Percentiles rank a stretch among this genome's conserved stretches.
Evolutionary conservation across 148 eudicot species (phyloP).

Genomic region (Cornus controversa): DNA sequence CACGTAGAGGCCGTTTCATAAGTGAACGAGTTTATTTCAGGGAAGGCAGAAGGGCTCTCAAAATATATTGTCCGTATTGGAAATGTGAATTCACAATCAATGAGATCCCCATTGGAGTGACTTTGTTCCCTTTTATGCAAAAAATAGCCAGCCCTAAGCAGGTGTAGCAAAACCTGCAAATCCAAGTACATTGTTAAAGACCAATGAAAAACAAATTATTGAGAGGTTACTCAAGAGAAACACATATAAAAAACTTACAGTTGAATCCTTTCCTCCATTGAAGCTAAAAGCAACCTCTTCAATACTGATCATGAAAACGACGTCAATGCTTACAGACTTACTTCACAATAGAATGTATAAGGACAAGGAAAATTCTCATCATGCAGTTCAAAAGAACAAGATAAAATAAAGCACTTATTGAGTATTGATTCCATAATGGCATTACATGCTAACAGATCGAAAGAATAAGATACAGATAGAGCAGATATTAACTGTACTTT

Average conservation of each 20-base stretch:
- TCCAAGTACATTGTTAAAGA: constrained; percentile 2
- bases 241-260: constrained; percentile 53
- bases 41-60: constrained; percentile 75
- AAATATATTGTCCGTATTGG: constrained; percentile 91
- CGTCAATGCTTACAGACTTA: constrained; percentile 5
- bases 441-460: neutral
- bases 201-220: neutral
- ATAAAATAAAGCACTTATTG: neutral
- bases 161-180: constrained; percentile 83
- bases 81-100: constrained; percentile 39
- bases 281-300: constrained; percentile 98
- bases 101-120: constrained; percentile 34
- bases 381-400: neutral
- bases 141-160: constrained; percentile 86
- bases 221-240: neutral
- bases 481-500: neutral
- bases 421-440: neutral
- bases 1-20: constrained; percentile 78
- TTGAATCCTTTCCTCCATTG: constrained; percentile 98
- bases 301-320: constrained; percentile 47
- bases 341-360: neutral
- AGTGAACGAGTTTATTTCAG: constrained; percentile 94
- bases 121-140: constrained; percentile 50
- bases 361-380: constrained; percentile 2
- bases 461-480: neutral